phyloP scores from a whole-genome alignment of 495 filamentous ascomycete genomes.

The Lineolata rhizophorae region DNA sequence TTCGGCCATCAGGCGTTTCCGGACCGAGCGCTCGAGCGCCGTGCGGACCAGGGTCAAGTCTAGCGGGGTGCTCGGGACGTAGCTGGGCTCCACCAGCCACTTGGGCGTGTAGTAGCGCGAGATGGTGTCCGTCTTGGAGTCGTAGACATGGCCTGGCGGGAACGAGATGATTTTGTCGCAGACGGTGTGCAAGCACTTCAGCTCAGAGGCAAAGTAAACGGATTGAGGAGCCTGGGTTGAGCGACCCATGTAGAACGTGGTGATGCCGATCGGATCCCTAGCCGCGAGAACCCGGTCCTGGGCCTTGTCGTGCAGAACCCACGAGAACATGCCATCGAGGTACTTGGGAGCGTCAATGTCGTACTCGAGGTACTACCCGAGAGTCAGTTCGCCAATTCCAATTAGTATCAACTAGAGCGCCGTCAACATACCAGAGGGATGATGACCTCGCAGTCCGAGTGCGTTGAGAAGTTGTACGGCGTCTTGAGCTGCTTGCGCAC shows the following conservation, averaged over 20 bases:
- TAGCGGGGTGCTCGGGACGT: slow-evolving; percentile 53
- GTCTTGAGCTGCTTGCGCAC: slow-evolving; percentile 63
- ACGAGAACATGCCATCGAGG: slow-evolving; percentile 99
- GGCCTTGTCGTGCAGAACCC: slow-evolving; percentile 86
- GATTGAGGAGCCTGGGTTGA: slow-evolving; percentile 61
- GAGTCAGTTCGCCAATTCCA: slow-evolving; percentile 8
- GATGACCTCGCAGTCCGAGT: slow-evolving; percentile 95
- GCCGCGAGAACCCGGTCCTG: slow-evolving; percentile 81
- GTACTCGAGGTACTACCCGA: slow-evolving; percentile 64
- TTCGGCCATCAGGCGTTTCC: slow-evolving; percentile 95
- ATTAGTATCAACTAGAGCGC: too few relatives aligned
- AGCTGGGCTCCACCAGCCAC: slow-evolving; percentile 67
- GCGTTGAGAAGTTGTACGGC: slow-evolving; percentile 85
- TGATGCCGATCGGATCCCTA: slow-evolving; percentile 91
- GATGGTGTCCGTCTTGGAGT: slow-evolving; percentile 62
- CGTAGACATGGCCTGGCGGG: slow-evolving; percentile 87
- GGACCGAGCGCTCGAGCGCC: slow-evolving; percentile 72
- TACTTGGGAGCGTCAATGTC: slow-evolving; percentile 82
- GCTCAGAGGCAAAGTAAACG: slow-evolving; percentile 88
- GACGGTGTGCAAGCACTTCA: slow-evolving; percentile 81
- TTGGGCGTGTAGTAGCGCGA: slow-evolving; percentile 75
- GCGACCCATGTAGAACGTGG: slow-evolving; percentile 88
- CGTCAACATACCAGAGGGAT: slow-evolving; percentile 61
- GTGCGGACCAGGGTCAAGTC: slow-evolving; percentile 63
- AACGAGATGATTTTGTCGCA: slow-evolving; percentile 91